These are phyloP conservation scores for Iris macrosiphon DNA, from an alignment of 106 monocot species.

Conservation along the genomic window DNA sequence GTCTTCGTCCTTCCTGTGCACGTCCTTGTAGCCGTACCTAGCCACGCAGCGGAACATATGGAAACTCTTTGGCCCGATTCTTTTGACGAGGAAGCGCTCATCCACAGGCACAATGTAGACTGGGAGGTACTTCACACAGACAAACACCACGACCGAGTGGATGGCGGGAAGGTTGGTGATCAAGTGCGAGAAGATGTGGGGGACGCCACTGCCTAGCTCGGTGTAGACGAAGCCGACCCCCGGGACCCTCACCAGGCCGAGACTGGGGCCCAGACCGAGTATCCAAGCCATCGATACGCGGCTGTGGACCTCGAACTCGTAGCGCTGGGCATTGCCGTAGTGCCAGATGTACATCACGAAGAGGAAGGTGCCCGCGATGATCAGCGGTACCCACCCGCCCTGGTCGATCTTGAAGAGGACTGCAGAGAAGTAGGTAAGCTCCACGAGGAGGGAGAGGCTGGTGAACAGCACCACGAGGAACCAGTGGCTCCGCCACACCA, in stretches of 20 bases:
- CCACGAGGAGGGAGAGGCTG: slow-evolving; percentile 55
- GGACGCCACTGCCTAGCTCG: slow-evolving; percentile 75
- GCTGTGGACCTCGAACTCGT: slow-evolving; percentile 84
- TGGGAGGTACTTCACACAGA: slow-evolving; percentile 80
- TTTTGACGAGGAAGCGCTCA: slow-evolving; percentile 62
- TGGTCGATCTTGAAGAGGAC: slow-evolving; percentile 75
- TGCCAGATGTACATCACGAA: slow-evolving; percentile 85
- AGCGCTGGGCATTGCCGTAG: slow-evolving; percentile 64
- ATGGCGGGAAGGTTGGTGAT: slow-evolving; percentile 90
- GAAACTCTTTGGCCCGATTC: slow-evolving; percentile 80
- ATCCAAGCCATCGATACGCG: slow-evolving; percentile 89
- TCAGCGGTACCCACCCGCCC: slow-evolving; percentile 88
- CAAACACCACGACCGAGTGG: slow-evolving; percentile 71
- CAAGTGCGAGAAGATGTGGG: slow-evolving; percentile 85
- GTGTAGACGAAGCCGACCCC: slow-evolving; percentile 87
- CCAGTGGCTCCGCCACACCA: slow-evolving; percentile 93
- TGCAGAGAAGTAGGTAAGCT: slow-evolving; percentile 70
- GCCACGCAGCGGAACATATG: slow-evolving; percentile 85
- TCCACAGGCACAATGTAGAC: slow-evolving; percentile 70
- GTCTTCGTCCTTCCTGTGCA: slow-evolving; percentile 71
- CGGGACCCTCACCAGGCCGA: slow-evolving; percentile 79
- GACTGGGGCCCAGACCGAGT: slow-evolving; percentile 76
- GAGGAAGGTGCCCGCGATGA: slow-evolving; percentile 57
- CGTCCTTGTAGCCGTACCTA: slow-evolving; percentile 65
- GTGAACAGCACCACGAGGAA: slow-evolving; percentile 56